Evolutionary conservation across 2,329 filamentous ascomycete species (phyloP).

Genomic region (Colletotrichum costaricense): DNA sequence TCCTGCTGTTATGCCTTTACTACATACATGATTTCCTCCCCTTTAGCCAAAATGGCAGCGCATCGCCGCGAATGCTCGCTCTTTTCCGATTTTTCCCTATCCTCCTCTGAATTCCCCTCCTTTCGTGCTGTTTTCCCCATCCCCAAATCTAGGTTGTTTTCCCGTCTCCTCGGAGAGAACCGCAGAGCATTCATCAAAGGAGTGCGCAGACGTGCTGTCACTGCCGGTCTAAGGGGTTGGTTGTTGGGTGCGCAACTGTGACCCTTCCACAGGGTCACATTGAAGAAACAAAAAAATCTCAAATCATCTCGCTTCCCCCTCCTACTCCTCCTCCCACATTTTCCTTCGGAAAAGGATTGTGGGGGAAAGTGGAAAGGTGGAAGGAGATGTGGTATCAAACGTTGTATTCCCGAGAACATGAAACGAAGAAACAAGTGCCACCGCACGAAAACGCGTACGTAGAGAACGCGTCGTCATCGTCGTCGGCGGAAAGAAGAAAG

Average conservation of each 20-base stretch:
- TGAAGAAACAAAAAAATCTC: not conserved
- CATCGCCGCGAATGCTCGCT: not conserved
- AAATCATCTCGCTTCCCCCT: conserved; percentile 9
- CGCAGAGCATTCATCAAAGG: not conserved
- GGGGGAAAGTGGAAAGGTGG: too few relatives aligned
- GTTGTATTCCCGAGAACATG: conserved; percentile 32
- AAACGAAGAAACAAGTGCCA: conserved; percentile 24
- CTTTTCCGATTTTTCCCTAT: not conserved
- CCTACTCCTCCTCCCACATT: not conserved
- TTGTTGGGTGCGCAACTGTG: not conserved
- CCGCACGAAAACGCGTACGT: not conserved
- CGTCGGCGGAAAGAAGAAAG: conserved; percentile 39
- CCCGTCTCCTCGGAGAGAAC: not conserved
- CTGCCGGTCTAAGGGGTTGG: conserved; percentile 4
- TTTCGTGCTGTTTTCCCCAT: not conserved
- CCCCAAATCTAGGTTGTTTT: not conserved
- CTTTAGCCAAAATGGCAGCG: not conserved
- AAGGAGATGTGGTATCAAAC: conserved; percentile 33
- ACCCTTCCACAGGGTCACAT: not conserved
- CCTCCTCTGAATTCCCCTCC: not conserved
- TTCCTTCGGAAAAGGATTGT: not conserved
- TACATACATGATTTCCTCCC: conserved; percentile 5
- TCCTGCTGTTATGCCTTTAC: conserved; percentile 6
- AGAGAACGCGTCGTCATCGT: not conserved
- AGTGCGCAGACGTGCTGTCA: not conserved